Conservation (phyloP, 2,329 filamentous ascomycete genomes). For the Sporothrix brunneoviolacea region DNA sequence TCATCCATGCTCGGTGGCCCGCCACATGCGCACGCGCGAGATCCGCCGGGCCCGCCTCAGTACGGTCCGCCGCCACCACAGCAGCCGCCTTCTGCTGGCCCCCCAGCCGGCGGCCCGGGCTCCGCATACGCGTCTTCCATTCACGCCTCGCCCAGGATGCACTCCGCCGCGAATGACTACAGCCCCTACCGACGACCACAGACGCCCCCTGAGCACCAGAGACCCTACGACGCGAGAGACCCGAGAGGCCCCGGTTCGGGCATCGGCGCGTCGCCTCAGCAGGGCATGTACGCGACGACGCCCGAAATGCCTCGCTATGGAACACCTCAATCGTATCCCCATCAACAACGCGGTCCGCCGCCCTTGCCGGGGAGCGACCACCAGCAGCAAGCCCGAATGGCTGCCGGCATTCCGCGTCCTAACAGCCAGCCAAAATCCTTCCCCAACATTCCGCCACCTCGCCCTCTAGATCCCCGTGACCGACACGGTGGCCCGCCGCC, state of each 20-base stretch:
- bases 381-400: conserved; percentile 32
- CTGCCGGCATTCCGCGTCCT: conserved; percentile 35
- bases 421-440: conserved; percentile 48
- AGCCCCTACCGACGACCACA: conserved; percentile 59
- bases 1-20: conserved; percentile 53
- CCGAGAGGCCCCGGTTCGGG: conserved; percentile 42
- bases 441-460: conserved; percentile 32
- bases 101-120: conserved; percentile 30
- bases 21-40: conserved; percentile 28
- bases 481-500: conserved; percentile 22
- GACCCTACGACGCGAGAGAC: conserved; percentile 43
- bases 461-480: too few species aligned
- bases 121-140: conserved; percentile 41
- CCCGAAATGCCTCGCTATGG: conserved; percentile 53
- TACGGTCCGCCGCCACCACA: conserved; percentile 26
- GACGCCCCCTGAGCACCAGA: conserved; percentile 59
- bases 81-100: not conserved
- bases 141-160: conserved; percentile 51
- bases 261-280: conserved; percentile 19
- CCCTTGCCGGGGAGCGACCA: conserved; percentile 42
- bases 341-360: conserved; percentile 41
- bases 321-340: conserved; percentile 51
- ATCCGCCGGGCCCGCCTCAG: conserved; percentile 29
- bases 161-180: conserved; percentile 51
- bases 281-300: conserved; percentile 40